Evolutionary conservation across 75 land plant genomes (phyloP), one percentile per base, ranked within the genome.

Genomic region (Adiantum capillusveneris): DNA sequence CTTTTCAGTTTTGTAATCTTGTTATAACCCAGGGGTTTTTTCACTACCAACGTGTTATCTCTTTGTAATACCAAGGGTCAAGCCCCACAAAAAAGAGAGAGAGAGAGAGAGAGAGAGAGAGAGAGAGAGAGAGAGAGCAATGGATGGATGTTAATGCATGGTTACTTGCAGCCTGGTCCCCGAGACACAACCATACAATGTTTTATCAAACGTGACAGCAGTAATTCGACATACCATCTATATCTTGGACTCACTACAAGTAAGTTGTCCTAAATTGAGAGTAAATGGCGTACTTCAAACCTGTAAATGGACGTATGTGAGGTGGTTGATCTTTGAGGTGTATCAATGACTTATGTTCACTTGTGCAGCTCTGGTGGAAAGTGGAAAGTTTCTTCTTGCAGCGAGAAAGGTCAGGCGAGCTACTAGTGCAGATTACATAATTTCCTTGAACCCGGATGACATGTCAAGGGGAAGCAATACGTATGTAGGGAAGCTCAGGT

Each of bases 321-420:
- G 11, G 53, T 18, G 19, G 9, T 6, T 52, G 20, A 56, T 7
- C 17, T 13, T 28, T 14, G 20, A 52, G 14, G 24, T 52, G 9
- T 66, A 31, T 25, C 52, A 2, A 56, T 41, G 45, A 30, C 58
- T 49, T 25, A 7, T 9, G 21, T 37, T 52, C 25, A 42, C 2
- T 64, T 57, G 57, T 48, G 43, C 81, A 92, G 94, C 84, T 57
- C 44, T 92, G 45, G 62, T 70, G 26, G 97, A 88, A 45, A 77
- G 72, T 63, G 97, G 97, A 18, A 92, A 92, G 67, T 88, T 88
- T 56, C 86, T 92, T 27, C 85, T 92, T 54, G 79, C 90, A 57
- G 97, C 97, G 17, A 73, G 97, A 20, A 92, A 75, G 73, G 77
- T 59, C 44, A 63, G 95, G 11, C 76, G 95, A 0, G 60, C 90